These are phyloP conservation scores for Barbatosphaeria neglecta DNA, from an alignment of 495 filamentous ascomycete genomes.

Conservation along the genomic window DNA sequence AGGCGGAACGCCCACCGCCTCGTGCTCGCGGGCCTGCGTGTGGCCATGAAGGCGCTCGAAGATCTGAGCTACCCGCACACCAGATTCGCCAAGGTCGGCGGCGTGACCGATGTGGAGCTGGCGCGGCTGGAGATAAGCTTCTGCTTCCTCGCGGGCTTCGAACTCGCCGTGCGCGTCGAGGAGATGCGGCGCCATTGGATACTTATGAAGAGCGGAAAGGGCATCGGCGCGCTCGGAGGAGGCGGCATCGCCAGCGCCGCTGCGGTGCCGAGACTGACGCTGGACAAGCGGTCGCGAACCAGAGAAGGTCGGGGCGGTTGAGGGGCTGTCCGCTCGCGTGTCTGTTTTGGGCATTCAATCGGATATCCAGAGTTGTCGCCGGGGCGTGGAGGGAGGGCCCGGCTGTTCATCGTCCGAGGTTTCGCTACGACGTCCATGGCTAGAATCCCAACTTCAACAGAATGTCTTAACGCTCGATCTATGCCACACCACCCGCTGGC, in stretches of 20 bases:
- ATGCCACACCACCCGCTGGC: too few relatives aligned
- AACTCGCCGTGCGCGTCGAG: conserved; percentile 58
- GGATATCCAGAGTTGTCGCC: too few relatives aligned
- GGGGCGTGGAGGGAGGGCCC: too few relatives aligned
- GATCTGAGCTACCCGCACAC: conserved; percentile 77
- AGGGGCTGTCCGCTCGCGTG: neutral
- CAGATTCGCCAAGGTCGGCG: conserved; percentile 79
- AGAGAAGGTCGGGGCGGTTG: neutral
- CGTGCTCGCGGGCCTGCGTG: conserved; percentile 68
- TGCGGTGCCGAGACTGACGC: neutral
- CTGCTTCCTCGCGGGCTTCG: conserved; percentile 74
- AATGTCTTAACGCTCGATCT: too few relatives aligned
- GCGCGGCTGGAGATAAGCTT: conserved; percentile 81
- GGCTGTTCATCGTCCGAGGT: too few relatives aligned
- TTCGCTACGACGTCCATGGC: too few relatives aligned
- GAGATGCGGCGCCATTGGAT: conserved; percentile 46
- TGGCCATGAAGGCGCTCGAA: conserved; percentile 88
- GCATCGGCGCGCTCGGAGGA: conserved; percentile 10
- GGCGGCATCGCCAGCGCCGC: neutral
- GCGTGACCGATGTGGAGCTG: conserved; percentile 69
- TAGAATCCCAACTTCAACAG: too few relatives aligned
- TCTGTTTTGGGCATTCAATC: neutral
- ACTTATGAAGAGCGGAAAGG: conserved; percentile 23
- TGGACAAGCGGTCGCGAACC: neutral
- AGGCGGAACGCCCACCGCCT: conserved; percentile 78